A percentile compares a stretch with the other conserved stretches of the same genome.
Conservation (phyloP, 257 asterid species). For the Solanum dulcamara region DNA sequence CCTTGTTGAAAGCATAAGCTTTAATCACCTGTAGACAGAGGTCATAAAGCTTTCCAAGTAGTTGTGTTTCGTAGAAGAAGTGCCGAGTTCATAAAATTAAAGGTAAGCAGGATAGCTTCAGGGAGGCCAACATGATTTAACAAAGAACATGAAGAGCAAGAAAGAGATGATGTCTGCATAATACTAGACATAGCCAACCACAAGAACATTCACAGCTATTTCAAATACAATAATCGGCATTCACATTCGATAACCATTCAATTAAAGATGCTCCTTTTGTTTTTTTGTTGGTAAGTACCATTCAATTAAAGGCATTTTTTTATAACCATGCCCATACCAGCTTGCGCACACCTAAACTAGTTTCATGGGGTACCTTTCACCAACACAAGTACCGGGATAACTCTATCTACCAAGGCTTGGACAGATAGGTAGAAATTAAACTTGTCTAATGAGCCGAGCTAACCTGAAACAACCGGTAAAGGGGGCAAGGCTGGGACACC, state of each 20-base stretch:
- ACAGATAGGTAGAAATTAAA: background rate
- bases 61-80: background rate
- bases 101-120: background rate
- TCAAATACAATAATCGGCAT: background rate
- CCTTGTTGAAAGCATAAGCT: conserved; percentile 80
- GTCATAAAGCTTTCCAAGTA: background rate
- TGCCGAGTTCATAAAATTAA: background rate
- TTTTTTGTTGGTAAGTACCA: background rate
- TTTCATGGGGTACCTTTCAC: background rate
- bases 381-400: background rate
- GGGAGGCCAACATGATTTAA: background rate
- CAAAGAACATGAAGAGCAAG: background rate
- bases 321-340: background rate
- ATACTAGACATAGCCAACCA: background rate
- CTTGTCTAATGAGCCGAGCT: background rate
- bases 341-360: background rate
- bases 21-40: conserved; percentile 55
- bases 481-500: background rate
- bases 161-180: background rate
- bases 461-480: background rate
- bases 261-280: background rate
- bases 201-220: background rate
- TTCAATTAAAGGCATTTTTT: background rate
- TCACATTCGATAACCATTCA: background rate
- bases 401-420: too few relatives aligned